These are phyloP conservation scores for Acacia pycnantha DNA, from an alignment of 331 rosid species.

Conservation along the genomic window DNA sequence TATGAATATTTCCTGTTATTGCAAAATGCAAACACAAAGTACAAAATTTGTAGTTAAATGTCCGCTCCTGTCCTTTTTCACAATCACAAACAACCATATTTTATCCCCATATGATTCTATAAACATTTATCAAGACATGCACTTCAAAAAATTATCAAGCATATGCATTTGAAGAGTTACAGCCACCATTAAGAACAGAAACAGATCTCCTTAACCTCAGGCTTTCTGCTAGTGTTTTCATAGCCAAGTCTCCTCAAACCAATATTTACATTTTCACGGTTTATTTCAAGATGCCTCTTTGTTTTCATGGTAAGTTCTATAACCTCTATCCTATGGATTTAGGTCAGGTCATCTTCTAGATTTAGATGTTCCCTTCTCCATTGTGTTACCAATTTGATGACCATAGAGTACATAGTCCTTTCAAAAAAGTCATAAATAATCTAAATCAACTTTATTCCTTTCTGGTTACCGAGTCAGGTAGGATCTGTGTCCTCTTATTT, in stretches of 20 bases:
- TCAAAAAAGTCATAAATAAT: background rate
- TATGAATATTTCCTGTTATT: background rate
- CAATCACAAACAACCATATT: background rate
- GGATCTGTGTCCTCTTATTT: background rate
- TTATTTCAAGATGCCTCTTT: background rate
- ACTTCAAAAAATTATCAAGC: background rate
- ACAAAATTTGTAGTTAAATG: background rate
- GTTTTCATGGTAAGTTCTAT: background rate
- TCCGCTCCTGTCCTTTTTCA: background rate
- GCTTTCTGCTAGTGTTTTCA: background rate
- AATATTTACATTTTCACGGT: background rate
- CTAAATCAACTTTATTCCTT: background rate
- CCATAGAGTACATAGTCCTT: background rate
- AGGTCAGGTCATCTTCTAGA: background rate
- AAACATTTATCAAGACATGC: background rate
- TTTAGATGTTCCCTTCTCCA: background rate
- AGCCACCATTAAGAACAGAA: background rate
- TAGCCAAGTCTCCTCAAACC: background rate
- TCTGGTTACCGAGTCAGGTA: background rate
- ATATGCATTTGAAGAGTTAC: background rate
- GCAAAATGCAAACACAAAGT: background rate
- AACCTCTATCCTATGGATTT: background rate
- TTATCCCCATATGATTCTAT: background rate
- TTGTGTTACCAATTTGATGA: background rate
- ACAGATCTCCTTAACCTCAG: background rate